phyloP scores from a whole-genome alignment of 2,329 filamentous ascomycete species.

The Zelopaecilomyces penicillatus region DNA sequence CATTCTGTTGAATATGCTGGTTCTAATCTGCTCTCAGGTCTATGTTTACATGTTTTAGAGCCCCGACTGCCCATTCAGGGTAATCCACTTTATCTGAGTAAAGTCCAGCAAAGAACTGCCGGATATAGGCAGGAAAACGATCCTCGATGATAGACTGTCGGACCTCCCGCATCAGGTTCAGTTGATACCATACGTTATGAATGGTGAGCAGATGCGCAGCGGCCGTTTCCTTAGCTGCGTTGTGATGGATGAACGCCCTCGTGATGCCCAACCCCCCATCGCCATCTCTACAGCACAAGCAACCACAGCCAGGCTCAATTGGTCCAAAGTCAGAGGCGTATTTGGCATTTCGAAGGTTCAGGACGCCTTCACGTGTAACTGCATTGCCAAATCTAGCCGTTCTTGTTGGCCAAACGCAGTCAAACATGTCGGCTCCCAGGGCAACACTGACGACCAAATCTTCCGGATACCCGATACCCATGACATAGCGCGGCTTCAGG shows the following conservation, averaged over 20 bases:
- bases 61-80: conserved; percentile 77
- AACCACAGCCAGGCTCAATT: conserved; percentile 75
- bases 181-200: conserved; percentile 90
- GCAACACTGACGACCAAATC: conserved; percentile 90
- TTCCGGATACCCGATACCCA: conserved; percentile 97
- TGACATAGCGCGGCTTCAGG: conserved; percentile 94
- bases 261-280: conserved; percentile 74
- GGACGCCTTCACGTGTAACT: conserved; percentile 68
- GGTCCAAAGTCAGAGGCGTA: conserved; percentile 76
- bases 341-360: conserved; percentile 71
- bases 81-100: conserved; percentile 58
- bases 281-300: conserved; percentile 62
- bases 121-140: conserved; percentile 68
- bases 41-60: conserved; percentile 70
- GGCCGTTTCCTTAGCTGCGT: conserved; percentile 88
- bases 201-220: conserved; percentile 79
- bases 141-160: conserved; percentile 76
- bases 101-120: conserved; percentile 65
- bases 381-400: conserved; percentile 96
- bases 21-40: conserved; percentile 35
- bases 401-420: conserved; percentile 96
- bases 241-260: conserved; percentile 82
- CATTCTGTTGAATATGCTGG: neutral
- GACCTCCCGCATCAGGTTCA: conserved; percentile 70
- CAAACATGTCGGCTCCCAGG: conserved; percentile 97